Evolutionary conservation across 306 rosid genomes (phyloP), one percentile per base, ranked within the genome.

Genomic region (Quercus berberidifolia): DNA sequence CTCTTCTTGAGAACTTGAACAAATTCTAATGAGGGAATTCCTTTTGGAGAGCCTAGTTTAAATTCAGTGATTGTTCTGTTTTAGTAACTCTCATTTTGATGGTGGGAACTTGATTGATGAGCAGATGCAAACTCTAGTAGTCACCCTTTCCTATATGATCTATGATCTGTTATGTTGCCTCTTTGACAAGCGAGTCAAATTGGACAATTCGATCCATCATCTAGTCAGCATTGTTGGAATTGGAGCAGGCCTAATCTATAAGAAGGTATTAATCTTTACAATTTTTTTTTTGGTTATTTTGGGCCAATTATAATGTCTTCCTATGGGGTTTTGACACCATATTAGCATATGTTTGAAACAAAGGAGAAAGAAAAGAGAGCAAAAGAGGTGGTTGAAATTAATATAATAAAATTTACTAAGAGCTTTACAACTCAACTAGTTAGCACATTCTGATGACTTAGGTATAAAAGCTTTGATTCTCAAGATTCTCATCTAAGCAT

Each of bases 171-270:
- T 85, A 19, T 91, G 98, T 78, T 92, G 94, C 86, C 81, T 83
- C 21, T 90, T 92, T 70, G 97, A 75, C 74, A 87, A 90, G 69
- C 81, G 79, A 80, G 74, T 86, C 76, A 80, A 17, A 62, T 12
- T 83, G 69, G 99, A 95, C 79, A 92, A 92, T 51, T 62, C 78
- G 68, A 80, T 92, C 78, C 99, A 95, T 74, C 99, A 95, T 86
- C 83, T 89, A 75, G 87, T 95, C 46, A 82, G 97, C 89, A 92
- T 95, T 75, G 83, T 88, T 77, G 97, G 98, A 25, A 62, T 95
- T 59, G 85, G 64, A 69, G 93, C 97, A 1, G 94, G 95, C 77
- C 88, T 92, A 20, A 69, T 43, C 78, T 85, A 91, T 84, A 90
- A 86, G 69, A 95, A 83, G 96, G 99, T 95, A 85, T 30, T 57